Percentiles rank a stretch among this genome's conserved stretches.
Evolutionary conservation across 805 yeast genomes (phyloP).

Genomic region (Lipomyces spencermartinsiae): DNA sequence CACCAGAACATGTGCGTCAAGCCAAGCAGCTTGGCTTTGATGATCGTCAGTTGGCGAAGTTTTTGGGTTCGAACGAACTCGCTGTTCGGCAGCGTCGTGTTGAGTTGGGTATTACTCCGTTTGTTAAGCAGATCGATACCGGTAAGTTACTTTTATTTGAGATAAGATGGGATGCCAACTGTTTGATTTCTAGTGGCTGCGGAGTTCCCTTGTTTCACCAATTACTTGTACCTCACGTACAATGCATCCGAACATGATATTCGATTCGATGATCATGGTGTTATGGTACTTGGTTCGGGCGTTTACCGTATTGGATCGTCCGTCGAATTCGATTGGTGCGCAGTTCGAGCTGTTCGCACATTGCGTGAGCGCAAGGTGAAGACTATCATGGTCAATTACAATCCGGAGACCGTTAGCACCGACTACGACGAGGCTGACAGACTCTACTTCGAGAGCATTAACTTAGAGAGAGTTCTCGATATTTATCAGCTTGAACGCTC

Average conservation of each 20-base stretch:
- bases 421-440: slow-evolving; percentile 98
- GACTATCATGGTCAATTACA: slow-evolving; percentile 96
- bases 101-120: slow-evolving; percentile 85
- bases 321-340: slow-evolving; percentile 99
- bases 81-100: slow-evolving; percentile 89
- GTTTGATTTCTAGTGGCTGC: slow-evolving; percentile 68
- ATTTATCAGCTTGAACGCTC: slow-evolving; percentile 91
- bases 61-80: slow-evolving; percentile 86
- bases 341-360: slow-evolving; percentile 94
- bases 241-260: slow-evolving; percentile 90
- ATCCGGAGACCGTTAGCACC: slow-evolving; percentile 98
- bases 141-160: slow-evolving; percentile 44
- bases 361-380: slow-evolving; percentile 83
- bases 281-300: slow-evolving; percentile 96
- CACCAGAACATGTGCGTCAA: slow-evolving; percentile 68
- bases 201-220: slow-evolving; percentile 96
- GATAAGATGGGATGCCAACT: background rate
- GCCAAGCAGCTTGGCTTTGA: slow-evolving; percentile 98
- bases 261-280: slow-evolving; percentile 88
- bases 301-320: slow-evolving; percentile 99
- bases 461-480: slow-evolving; percentile 91
- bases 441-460: slow-evolving; percentile 92
- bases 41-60: slow-evolving; percentile 93
- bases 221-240: slow-evolving; percentile 92
- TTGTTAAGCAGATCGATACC: slow-evolving; percentile 96